Base-by-base conservation (phyloP, 331 rosid genomes). In the Rosa hybrid region DNA sequence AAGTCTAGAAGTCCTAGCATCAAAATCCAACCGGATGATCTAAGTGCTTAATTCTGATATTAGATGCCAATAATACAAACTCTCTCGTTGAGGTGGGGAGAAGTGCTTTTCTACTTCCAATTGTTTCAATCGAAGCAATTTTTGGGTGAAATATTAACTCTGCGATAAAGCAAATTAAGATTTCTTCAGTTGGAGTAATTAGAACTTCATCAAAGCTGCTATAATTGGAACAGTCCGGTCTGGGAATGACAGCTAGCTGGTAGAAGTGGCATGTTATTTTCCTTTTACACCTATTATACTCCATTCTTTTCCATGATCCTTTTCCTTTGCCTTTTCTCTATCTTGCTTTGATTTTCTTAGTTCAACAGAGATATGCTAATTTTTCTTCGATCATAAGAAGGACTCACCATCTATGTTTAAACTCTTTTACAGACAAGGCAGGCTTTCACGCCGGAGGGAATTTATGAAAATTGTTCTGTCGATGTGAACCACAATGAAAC, bases 361-460 rank as follows among this genome's bases (percentile, higher is more conserved):
- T 17, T 18, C 60, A 54, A 18, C 60, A 7, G 7, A 54, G 10
- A 18, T 54, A 18, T 6, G 60, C 23, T 17, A 54, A 18, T 18
- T 18, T 54, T 18, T 18, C 21, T 56, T 56, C 4, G 27, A 20
- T 56, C 63, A 20, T 56, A 20, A 56, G 4, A 20, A 56, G 4
- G 63, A 56, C 63, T 56, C 63, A 20, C 23, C 63, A 20, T 56
- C 11, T 81, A 11, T 72, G 56, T 76, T 79, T 34, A 20, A 50
- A 39, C 81, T 68, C 83, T 65, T 85, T 83, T 85, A 81, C 87
- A 92, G 99, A 91, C 91, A 45, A 87, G 99, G 51, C 91, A 83
- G 80, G 94, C 98, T 25, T 81, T 82, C 16, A 91, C 94, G 6
- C 98, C 94, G 0, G 94, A 88, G 87, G 96, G 85, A 84, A 95